phyloP scores from a whole-genome alignment of 192 early-diverging fungal genomes.

The Podochytrium sp. region DNA sequence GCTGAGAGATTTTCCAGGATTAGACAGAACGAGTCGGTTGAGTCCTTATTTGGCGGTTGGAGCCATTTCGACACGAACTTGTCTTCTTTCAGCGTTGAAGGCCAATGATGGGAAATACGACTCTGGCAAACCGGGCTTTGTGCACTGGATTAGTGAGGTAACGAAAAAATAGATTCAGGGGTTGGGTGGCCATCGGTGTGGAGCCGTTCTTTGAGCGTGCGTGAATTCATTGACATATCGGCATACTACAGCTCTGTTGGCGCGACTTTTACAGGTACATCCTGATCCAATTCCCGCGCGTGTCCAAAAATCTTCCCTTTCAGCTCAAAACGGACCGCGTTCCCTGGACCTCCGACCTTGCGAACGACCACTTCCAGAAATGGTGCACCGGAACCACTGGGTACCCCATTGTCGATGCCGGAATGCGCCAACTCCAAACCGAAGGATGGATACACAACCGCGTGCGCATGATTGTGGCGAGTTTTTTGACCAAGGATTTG shows the following conservation, averaged over 20 bases:
- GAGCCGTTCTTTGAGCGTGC: conserved; percentile 31
- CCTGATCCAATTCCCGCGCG: conserved; percentile 57
- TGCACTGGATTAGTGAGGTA: conserved; percentile 65
- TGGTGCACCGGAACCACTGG: conserved; percentile 74
- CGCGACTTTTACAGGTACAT: conserved; percentile 70
- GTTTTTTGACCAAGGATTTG: conserved; percentile 53
- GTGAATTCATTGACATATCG: not conserved
- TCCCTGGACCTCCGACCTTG: conserved; percentile 55
- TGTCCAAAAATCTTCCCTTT: conserved; percentile 64
- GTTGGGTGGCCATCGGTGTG: no score
- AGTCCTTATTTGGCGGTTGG: conserved; percentile 59
- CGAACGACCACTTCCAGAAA: conserved; percentile 37
- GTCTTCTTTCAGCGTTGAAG: conserved; percentile 49
- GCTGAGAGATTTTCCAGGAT: conserved; percentile 44
- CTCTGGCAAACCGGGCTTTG: conserved; percentile 53
- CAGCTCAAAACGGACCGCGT: conserved; percentile 53
- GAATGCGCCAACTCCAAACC: conserved; percentile 64
- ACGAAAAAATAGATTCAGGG: conserved; percentile 44
- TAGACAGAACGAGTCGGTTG: conserved; percentile 38
- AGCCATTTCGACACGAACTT: conserved; percentile 53
- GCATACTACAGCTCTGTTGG: conserved; percentile 54
- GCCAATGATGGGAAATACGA: conserved; percentile 55
- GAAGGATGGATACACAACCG: conserved; percentile 71
- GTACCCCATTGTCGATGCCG: conserved; percentile 30
- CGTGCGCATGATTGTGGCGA: conserved; percentile 62